phyloP scores from a whole-genome alignment of 371 early-diverging fungal genomes.

The Lichtheimia ornata region DNA sequence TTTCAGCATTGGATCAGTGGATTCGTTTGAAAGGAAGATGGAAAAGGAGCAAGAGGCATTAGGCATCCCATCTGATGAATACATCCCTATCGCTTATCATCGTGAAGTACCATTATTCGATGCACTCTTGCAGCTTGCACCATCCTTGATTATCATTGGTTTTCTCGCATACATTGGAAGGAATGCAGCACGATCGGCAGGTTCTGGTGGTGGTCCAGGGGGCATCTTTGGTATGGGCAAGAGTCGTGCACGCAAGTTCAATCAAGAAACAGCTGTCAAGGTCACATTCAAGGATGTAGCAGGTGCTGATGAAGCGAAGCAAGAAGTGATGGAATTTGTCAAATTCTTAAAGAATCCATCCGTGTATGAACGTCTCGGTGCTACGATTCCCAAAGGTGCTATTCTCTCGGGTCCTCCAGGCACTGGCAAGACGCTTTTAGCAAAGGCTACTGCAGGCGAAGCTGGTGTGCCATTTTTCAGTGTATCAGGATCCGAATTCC shows the following conservation, averaged over 20 bases:
- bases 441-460: slow-evolving; percentile 99
- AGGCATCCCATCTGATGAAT: slow-evolving; percentile 85
- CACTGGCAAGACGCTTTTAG: slow-evolving; percentile 97
- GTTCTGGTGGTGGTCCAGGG: slow-evolving; percentile 52
- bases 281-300: slow-evolving; percentile 99
- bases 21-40: slow-evolving; percentile 90
- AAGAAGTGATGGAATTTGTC: slow-evolving; percentile 99
- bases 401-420: slow-evolving; percentile 97
- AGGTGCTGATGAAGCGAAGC: slow-evolving; percentile 99
- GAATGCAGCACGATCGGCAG: slow-evolving; percentile 60
- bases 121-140: slow-evolving; percentile 85
- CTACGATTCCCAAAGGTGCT: slow-evolving; percentile 99
- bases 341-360: slow-evolving; percentile 98
- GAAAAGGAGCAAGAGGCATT: slow-evolving; percentile 89
- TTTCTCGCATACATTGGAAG: slow-evolving; percentile 84
- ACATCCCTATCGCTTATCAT: slow-evolving; percentile 88
- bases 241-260: slow-evolving; percentile 93
- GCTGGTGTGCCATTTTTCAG: slow-evolving; percentile 97
- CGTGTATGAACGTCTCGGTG: slow-evolving; percentile 96
- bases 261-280: slow-evolving; percentile 93
- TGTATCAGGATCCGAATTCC: slow-evolving; percentile 99
- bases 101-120: slow-evolving; percentile 73
- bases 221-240: slow-evolving; percentile 97
- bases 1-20: slow-evolving; percentile 93
- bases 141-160: slow-evolving; percentile 89